Percentiles rank a stretch among this genome's conserved stretches.
Conservation (phyloP, 768 basidiomycete genomes). For the Mycena crocata region DNA sequence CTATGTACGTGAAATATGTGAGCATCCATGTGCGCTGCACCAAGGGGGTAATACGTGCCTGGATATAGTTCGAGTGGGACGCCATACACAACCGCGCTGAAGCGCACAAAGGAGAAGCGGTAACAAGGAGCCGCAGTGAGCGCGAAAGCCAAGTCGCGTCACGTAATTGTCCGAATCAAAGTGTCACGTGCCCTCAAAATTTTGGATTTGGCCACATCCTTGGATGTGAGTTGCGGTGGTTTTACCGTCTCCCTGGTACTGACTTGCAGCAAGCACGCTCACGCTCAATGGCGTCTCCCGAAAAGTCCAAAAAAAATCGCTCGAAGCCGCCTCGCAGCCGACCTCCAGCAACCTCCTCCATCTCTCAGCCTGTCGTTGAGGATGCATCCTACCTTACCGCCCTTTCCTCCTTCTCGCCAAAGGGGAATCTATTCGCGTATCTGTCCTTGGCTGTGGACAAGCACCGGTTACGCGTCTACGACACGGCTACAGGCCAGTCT, state of each 20-base stretch:
- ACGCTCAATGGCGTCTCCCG: constrained; percentile 53
- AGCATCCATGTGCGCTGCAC: not conserved
- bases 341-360: constrained; percentile 63
- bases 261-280: constrained; percentile 4
- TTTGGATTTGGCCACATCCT: not conserved
- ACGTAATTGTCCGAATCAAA: not conserved
- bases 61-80: constrained; percentile 63
- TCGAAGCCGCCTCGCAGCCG: constrained; percentile 65
- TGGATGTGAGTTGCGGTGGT: constrained; percentile 24
- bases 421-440: constrained; percentile 67
- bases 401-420: constrained; percentile 70
- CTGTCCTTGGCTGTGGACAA: constrained; percentile 78
- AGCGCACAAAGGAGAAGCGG: not conserved
- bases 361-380: constrained; percentile 67
- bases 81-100: not conserved
- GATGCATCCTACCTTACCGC: constrained; percentile 55
- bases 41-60: constrained; percentile 49
- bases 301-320: constrained; percentile 64
- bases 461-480: constrained; percentile 75
- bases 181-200: constrained; percentile 11
- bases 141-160: not conserved
- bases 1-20: constrained; percentile 50
- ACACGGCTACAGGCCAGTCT: constrained; percentile 64
- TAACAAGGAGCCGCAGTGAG: not conserved
- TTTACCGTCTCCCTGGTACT: constrained; percentile 15